Evolutionary conservation across 345 rosid genomes (phyloP).

Genomic region (Euphorbia tirucalli): DNA sequence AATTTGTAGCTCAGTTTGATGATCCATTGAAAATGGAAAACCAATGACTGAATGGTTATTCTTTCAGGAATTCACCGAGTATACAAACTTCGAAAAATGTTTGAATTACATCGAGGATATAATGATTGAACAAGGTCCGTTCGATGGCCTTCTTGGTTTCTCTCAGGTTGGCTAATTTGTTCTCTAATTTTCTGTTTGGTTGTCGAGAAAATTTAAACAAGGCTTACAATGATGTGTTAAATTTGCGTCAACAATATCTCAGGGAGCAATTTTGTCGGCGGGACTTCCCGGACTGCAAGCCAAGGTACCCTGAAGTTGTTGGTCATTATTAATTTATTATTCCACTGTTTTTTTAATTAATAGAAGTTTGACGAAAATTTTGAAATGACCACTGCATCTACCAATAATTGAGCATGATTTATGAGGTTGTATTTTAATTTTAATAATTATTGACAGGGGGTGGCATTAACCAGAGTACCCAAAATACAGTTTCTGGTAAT

Average conservation of each 20-base stretch:
- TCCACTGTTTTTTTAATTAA: too few species aligned
- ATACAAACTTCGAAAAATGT: conserved; percentile 67
- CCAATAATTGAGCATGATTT: background rate
- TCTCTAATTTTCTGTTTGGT: conserved; percentile 17
- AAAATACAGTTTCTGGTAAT: conserved; percentile 62
- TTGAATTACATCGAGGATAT: conserved; percentile 60
- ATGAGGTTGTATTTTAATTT: too few species aligned
- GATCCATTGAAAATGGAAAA: too few species aligned
- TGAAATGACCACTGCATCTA: background rate
- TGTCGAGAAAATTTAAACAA: too few species aligned
- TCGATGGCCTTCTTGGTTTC: conserved; percentile 84
- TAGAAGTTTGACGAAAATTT: too few species aligned
- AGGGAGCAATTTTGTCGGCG: conserved; percentile 79
- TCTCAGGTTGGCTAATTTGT: conserved; percentile 88
- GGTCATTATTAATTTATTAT: too few species aligned
- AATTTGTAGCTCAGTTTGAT: too few species aligned
- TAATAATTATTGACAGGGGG: conserved; percentile 43
- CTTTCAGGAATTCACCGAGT: conserved; percentile 68
- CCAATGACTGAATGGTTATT: too few species aligned
- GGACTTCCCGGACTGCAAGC: conserved; percentile 74
- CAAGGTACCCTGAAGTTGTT: conserved; percentile 40
- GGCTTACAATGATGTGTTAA: conserved; percentile 7
- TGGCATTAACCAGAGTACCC: conserved; percentile 67
- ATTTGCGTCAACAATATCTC: background rate
- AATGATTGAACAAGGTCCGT: conserved; percentile 70